Base-by-base conservation (phyloP, 164 flowering plant species). In the Stephania cephalantha region DNA sequence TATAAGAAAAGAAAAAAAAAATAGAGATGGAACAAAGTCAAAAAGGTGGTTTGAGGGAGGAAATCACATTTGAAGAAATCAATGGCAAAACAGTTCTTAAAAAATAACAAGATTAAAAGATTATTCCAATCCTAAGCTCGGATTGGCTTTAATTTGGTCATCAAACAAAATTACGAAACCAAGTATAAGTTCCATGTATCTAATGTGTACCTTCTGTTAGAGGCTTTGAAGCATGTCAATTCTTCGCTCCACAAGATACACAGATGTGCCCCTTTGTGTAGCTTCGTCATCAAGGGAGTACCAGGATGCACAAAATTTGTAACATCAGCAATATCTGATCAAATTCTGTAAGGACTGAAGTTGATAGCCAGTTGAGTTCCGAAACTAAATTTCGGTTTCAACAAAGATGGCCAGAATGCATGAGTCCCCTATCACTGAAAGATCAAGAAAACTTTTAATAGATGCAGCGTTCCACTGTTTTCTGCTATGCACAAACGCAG, bases 161-260 rank as follows among this genome's bases (percentile, higher is more conserved):
- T 58, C n/a, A 58, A 18, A 58, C 18, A 18, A 6, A 58, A 52
- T 15, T 52, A 52, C 2, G 58, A 52, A 52, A 52, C 58, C 20
- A 15, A 58, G 64, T 1, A 58, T 13, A 65, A 65, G 25, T 9
- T 65, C 30, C 35, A 65, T 8, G 10, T 6, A 31, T 68, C 66
- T 17, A 71, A 46, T 48, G 58, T 52, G 17, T 55, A 89, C 98
- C 99, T 91, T 96, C 98, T 46, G 99, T 96, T 46, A 96, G 79
- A 81, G 98, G 99, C 82, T 96, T 96, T 25, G 99, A 76, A 96
- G 97, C 99, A 96, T 96, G 86, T 96, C 99, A 78, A 96, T 96
- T 22, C 99, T 86, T 48, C 97, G 91, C 77, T 94, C 99, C 82
- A 96, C 99, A 80, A 96, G 99, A 85, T 96, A 96, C n/a, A 90